Conservation (phyloP, 1,284 basidiomycete genomes). For the Pterulicium gracile region DNA sequence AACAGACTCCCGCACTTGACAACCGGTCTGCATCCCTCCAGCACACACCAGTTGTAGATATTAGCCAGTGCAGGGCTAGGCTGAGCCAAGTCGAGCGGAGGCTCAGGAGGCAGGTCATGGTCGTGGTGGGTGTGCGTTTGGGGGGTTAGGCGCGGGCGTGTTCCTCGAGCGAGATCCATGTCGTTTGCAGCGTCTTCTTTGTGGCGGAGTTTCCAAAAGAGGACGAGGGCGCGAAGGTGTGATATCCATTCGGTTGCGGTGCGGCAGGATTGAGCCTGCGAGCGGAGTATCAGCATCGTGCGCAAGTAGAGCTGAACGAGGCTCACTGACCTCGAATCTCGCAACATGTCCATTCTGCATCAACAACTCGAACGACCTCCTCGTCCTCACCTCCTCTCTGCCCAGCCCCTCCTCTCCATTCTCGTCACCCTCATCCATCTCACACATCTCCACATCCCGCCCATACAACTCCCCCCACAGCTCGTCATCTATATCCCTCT, state of each 20-base stretch:
- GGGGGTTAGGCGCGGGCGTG: slow-evolving; percentile 47
- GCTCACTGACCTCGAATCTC: slow-evolving; percentile 66
- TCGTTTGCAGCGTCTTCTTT: slow-evolving; percentile 62
- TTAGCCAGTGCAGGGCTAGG: slow-evolving; percentile 45
- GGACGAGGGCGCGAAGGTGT: slow-evolving; percentile 51
- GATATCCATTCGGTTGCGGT: slow-evolving; percentile 73
- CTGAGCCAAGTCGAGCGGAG: slow-evolving; percentile 36
- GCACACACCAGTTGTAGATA: slow-evolving; percentile 73
- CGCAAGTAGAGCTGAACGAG: neutral
- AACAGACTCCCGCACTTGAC: slow-evolving; percentile 62
- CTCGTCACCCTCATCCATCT: slow-evolving; percentile 45
- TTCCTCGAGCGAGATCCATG: slow-evolving; percentile 62
- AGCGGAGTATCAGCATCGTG: slow-evolving; percentile 6
- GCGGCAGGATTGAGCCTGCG: slow-evolving; percentile 49
- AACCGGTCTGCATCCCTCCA: slow-evolving; percentile 67
- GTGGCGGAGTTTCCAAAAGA: slow-evolving; percentile 71
- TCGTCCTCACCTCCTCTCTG: slow-evolving; percentile 36
- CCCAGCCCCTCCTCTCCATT: slow-evolving; percentile 56
- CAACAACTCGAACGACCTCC: slow-evolving; percentile 69
- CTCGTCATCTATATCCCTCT: slow-evolving; percentile 22
- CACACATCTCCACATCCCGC: slow-evolving; percentile 24
- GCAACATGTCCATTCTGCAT: slow-evolving; percentile 59
- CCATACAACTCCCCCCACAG: slow-evolving; percentile 28
- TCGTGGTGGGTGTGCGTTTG: slow-evolving; percentile 29
- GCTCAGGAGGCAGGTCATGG: slow-evolving; percentile 33